Evolutionary conservation across 345 rosid species (phyloP).

Genomic region (Excoecaria cochinchinensis): DNA sequence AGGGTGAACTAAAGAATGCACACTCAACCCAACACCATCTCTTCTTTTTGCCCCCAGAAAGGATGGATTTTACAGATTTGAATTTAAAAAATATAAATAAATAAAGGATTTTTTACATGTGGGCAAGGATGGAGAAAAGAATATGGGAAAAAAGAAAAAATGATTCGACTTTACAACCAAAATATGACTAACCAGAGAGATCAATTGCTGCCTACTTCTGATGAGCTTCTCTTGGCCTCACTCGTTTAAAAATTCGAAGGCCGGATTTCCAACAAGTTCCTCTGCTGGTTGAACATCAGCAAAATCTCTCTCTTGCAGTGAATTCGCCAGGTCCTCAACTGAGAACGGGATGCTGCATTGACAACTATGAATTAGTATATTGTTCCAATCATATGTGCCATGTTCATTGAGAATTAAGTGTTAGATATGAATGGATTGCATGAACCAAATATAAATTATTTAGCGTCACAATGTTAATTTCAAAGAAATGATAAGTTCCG

Average conservation of each 20-base stretch:
- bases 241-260: constrained; percentile 81
- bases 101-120: constrained; percentile 33
- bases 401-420: too few species aligned
- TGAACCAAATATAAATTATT: too few species aligned
- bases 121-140: constrained; percentile 22
- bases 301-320: constrained; percentile 87
- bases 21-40: constrained; percentile 5
- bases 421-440: too few species aligned
- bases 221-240: constrained; percentile 38
- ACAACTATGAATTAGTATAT: constrained; percentile 16
- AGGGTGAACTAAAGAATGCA: constrained; percentile 11
- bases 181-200: constrained; percentile 9
- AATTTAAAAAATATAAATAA: constrained; percentile 36
- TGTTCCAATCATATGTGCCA: too few species aligned
- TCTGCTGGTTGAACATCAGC: constrained; percentile 71
- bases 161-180: constrained; percentile 19
- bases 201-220: constrained; percentile 11
- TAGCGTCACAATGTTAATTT: neutral
- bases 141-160: constrained; percentile 3
- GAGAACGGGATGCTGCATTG: constrained; percentile 90
- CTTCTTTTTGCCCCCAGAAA: constrained; percentile 24
- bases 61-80: constrained; percentile 37
- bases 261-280: constrained; percentile 72
- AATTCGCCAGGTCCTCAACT: constrained; percentile 74
- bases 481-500: neutral